Evolutionary conservation across 1,284 basidiomycete genomes (phyloP).

Genomic region (Marasmius oreades): DNA sequence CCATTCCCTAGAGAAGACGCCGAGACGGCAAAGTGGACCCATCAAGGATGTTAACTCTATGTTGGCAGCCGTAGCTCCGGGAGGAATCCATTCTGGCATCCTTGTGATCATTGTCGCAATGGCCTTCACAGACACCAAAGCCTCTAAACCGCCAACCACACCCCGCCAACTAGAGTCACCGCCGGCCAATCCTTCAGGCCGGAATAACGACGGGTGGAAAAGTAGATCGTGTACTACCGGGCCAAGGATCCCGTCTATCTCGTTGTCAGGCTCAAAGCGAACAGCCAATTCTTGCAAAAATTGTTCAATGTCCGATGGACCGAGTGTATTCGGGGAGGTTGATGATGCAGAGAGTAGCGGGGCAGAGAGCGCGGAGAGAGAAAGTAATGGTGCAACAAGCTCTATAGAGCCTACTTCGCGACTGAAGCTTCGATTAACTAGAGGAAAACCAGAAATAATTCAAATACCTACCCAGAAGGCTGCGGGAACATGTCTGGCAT

Average conservation of each 20-base stretch:
- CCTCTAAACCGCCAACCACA: slow-evolving; percentile 79
- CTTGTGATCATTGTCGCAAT: slow-evolving; percentile 79
- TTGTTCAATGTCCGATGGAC: slow-evolving; percentile 58
- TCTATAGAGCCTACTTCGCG: slow-evolving; percentile 73
- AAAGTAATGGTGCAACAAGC: slow-evolving; percentile 75
- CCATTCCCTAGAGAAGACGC: slow-evolving; percentile 86
- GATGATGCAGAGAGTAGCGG: slow-evolving; percentile 57
- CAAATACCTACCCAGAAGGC: slow-evolving; percentile 59
- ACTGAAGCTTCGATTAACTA: slow-evolving; percentile 34
- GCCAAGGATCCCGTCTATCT: slow-evolving; percentile 52
- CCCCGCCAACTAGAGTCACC: slow-evolving; percentile 82
- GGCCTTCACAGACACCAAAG: slow-evolving; percentile 77
- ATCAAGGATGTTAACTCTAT: slow-evolving; percentile 69
- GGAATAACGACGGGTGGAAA: slow-evolving; percentile 58
- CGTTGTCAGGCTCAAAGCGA: slow-evolving; percentile 63
- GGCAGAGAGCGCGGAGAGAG: slow-evolving; percentile 57
- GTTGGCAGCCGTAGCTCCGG: slow-evolving; percentile 48
- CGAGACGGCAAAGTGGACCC: slow-evolving; percentile 79
- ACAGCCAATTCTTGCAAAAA: slow-evolving; percentile 70
- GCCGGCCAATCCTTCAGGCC: slow-evolving; percentile 64
- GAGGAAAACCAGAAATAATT: slow-evolving; percentile 7
- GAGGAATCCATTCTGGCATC: slow-evolving; percentile 71
- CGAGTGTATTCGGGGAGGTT: slow-evolving; percentile 35
- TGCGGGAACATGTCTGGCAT: slow-evolving; percentile 95
- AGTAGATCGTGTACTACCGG: slow-evolving; percentile 58